Percentiles rank a stretch among this genome's conserved stretches.
These are phyloP conservation scores for Dryadomyces quercus-mongolicae DNA, from an alignment of 2,329 filamentous ascomycete species.

Conservation along the genomic window DNA sequence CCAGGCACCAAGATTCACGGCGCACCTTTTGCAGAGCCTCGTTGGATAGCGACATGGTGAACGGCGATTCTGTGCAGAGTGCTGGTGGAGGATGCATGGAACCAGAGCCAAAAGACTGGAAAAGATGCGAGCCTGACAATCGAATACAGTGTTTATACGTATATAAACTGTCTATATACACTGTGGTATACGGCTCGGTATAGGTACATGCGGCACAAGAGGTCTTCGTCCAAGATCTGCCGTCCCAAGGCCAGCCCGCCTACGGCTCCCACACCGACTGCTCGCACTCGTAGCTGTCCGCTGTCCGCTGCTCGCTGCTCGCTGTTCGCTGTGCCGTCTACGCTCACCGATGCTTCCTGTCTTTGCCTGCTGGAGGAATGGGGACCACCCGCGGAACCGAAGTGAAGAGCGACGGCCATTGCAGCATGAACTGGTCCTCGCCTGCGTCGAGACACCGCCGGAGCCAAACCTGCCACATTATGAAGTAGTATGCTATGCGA, in stretches of 20 bases:
- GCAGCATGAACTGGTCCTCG: constrained; percentile 58
- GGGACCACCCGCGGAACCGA: constrained; percentile 36
- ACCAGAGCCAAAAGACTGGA: background rate
- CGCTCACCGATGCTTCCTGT: constrained; percentile 16
- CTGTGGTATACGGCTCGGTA: background rate
- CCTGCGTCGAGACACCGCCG: constrained; percentile 62
- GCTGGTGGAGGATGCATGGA: background rate
- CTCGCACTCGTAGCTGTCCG: too few species aligned
- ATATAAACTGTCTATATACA: background rate
- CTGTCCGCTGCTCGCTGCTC: too few species aligned
- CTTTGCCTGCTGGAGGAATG: constrained; percentile 6
- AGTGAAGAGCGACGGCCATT: constrained; percentile 53
- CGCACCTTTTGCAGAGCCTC: constrained; percentile 85
- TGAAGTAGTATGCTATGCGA: constrained; percentile 60
- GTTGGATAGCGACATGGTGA: constrained; percentile 77
- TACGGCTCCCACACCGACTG: too few species aligned
- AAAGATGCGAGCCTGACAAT: background rate
- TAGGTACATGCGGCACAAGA: too few species aligned
- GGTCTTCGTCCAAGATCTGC: too few species aligned
- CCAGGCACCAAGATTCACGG: too few species aligned
- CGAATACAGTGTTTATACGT: background rate
- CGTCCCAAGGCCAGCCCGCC: too few species aligned
- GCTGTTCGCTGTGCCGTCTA: too few species aligned
- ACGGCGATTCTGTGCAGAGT: background rate
- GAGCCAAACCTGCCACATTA: constrained; percentile 74